Evolutionary conservation across 2,329 filamentous ascomycete genomes (phyloP), one percentile per base, ranked within the genome.

Genomic region (Pochonia chlamydosporia): DNA sequence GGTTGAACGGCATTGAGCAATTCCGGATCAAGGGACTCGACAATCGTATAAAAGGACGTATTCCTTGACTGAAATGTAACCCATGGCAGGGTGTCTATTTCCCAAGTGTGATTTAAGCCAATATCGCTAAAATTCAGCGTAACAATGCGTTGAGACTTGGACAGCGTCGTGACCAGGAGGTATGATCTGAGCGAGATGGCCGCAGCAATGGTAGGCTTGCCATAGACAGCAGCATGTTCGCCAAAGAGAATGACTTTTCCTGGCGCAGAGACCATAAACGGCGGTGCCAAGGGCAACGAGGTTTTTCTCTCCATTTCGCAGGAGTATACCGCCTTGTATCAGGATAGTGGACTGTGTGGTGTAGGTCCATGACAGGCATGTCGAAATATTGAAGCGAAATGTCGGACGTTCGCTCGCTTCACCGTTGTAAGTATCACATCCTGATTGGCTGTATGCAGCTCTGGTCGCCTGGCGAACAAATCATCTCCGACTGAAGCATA

Each of bases 181-280:
- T 54, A 54, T 36, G 52, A 51, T 45, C 52, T 13, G 8, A 54
- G 47, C 9, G 51, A 53, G 28, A 54, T 53, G 26, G 52, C 48
- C 20, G 52, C 51, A 10, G 51, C 52, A 30, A 54, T 47, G 16
- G 52, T 51, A 9, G 51, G 40, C 43, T 54, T 43, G 35, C 46
- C 51, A 42, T 49, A 48, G 14, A 54, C 51, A 2, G 50, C 52
- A 10, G 49, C 52, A 26, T 56, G 50, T 26, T 53, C 50, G 23
- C 52, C 48, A 21, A 46, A 49, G 20, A 47, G 43, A 33, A 54
- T 59, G 21, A 55, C 49, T 18, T 35, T 51, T 10, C 52, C 51
- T 18, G 39, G 39, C 16, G 39, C 39, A 18, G 39, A 41, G 5
- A 41, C 39, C 39, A 41, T 41, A 21, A 41, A 41, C 3, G 39